Conservation (phyloP, 108 stramenopile genomes). For the Mediolabrus comicus region DNA sequence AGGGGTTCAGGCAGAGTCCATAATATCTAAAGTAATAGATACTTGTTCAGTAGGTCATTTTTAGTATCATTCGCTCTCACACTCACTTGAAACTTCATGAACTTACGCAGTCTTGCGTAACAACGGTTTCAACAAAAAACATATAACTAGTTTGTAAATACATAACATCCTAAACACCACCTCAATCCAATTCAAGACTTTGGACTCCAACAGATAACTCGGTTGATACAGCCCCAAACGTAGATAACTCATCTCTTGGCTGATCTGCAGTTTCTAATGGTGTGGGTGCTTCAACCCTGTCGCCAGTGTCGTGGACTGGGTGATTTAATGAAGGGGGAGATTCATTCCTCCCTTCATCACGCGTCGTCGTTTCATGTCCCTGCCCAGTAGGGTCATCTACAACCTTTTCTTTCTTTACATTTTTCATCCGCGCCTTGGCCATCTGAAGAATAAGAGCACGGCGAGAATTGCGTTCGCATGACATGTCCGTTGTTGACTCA, state of each 20-base stretch:
- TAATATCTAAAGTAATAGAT: no score
- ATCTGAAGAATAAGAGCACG: conserved; percentile 85
- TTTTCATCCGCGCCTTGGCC: conserved; percentile 87
- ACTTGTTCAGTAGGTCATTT: no score
- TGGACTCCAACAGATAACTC: conserved; percentile 24
- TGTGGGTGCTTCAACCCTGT: no score
- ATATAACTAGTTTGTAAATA: background rate
- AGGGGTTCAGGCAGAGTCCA: no score
- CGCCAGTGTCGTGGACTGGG: no score
- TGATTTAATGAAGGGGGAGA: background rate
- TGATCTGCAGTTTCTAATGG: background rate
- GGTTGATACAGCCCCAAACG: background rate
- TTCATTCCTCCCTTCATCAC: background rate
- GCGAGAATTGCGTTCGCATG: conserved; percentile 58
- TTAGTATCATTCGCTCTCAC: no score
- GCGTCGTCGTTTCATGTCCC: background rate
- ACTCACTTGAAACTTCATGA: no score
- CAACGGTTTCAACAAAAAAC: background rate
- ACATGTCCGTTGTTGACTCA: conserved; percentile 32
- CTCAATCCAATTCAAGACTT: conserved; percentile 41
- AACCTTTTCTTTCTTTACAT: conserved; percentile 28
- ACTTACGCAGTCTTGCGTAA: no score
- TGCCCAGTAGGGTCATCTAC: conserved; percentile 17
- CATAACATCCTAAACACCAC: no score
- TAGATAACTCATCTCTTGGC: background rate